Conservation (phyloP, 257 asterid genomes). For the Salvia miltiorrhiza region DNA sequence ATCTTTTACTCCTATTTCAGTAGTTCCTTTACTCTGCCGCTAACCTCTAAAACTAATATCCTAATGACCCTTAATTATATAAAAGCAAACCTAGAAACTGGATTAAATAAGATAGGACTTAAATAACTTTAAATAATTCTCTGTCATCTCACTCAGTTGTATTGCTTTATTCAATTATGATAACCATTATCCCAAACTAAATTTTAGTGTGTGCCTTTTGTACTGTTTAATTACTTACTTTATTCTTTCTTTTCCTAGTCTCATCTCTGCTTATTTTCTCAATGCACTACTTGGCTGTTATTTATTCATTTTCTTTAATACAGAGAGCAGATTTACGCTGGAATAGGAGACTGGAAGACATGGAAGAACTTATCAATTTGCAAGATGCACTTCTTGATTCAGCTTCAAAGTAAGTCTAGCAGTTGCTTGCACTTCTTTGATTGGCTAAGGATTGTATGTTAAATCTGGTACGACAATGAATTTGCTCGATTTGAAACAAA, state of each 20-base stretch:
- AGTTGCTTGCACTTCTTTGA: background rate
- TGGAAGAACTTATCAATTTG: constrained; percentile 71
- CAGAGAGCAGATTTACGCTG: constrained; percentile 98
- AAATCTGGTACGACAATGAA: background rate
- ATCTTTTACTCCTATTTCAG: background rate
- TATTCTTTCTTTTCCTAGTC: background rate
- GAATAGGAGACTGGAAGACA: constrained; percentile 83
- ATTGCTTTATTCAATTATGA: background rate
- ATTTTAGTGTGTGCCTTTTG: background rate
- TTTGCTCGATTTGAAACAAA: background rate
- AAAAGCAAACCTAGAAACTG: background rate
- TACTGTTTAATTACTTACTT: background rate
- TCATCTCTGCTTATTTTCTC: background rate
- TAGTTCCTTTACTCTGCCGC: background rate
- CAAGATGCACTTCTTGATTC: constrained; percentile 88
- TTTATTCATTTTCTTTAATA: constrained; percentile 16
- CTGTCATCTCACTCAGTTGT: background rate
- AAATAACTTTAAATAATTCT: background rate
- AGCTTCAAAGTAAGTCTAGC: constrained; percentile 62
- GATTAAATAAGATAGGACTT: background rate
- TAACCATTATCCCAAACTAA: background rate
- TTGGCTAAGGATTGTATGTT: background rate
- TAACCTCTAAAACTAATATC: background rate
- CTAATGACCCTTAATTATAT: background rate
- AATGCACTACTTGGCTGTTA: constrained; percentile 3